phyloP scores from a whole-genome alignment of 129 eudicot species.

The Chrysanthemum lavandulifolium region DNA sequence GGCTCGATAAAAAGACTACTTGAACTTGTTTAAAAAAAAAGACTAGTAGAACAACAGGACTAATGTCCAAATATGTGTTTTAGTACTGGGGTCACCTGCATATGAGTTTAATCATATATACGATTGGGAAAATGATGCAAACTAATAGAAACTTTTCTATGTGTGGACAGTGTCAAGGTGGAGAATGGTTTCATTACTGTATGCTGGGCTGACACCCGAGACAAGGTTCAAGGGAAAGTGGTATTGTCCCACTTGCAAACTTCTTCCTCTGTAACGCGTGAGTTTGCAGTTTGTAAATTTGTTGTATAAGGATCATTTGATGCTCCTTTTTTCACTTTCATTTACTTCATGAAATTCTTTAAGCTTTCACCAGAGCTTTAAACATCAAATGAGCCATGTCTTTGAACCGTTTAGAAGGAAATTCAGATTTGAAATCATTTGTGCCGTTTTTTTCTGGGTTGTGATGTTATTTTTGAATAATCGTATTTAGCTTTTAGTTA shows the following conservation, averaged over 20 bases:
- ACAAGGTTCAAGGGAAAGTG: conserved; percentile 99
- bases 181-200: conserved; percentile 96
- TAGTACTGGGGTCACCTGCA: no score
- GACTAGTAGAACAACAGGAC: no score
- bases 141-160: not conserved
- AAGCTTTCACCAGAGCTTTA: not conserved
- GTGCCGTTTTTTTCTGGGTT: not conserved
- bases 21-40: no score
- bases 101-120: no score
- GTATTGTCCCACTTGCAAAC: conserved; percentile 97
- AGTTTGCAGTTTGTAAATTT: conserved; percentile 3
- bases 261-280: conserved; percentile 33
- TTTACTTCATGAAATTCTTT: not conserved
- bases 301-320: not conserved
- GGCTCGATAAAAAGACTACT: no score
- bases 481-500: not conserved
- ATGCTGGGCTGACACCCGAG: conserved; percentile 97
- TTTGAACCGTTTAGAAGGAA: no score
- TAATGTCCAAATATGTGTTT: no score
- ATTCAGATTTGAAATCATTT: not conserved
- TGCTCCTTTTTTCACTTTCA: conserved; percentile 2
- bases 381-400: not conserved
- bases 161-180: conserved; percentile 83
- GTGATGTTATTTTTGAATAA: not conserved
- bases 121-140: not conserved